These are phyloP conservation scores for Calophaca sinica DNA, from an alignment of 306 rosid species.

Conservation along the genomic window DNA sequence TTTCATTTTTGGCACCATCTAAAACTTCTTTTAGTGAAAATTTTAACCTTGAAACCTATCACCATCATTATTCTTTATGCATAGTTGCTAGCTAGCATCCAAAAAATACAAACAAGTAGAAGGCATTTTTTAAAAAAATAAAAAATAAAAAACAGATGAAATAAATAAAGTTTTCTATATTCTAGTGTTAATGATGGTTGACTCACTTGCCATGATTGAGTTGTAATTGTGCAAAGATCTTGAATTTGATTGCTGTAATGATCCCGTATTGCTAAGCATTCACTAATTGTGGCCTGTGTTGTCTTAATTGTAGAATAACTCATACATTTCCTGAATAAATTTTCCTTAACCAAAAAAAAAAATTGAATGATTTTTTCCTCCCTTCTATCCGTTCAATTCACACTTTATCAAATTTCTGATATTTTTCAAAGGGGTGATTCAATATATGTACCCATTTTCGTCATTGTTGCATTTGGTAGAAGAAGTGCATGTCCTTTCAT, in stretches of 20 bases:
- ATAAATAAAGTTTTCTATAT: background rate
- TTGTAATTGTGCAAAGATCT: background rate
- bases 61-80: slow-evolving; percentile 15
- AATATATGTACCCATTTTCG: too few species aligned
- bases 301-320: too few species aligned
- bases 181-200: slow-evolving; percentile 5
- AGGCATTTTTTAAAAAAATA: background rate
- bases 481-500: too few species aligned
- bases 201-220: background rate
- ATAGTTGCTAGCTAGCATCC: slow-evolving; percentile 39
- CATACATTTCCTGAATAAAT: background rate
- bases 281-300: background rate
- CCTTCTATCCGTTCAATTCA: background rate
- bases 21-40: background rate
- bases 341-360: too few species aligned
- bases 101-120: background rate
- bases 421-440: too few species aligned
- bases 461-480: too few species aligned
- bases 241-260: background rate
- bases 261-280: background rate
- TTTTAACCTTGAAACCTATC: background rate
- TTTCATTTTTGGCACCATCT: slow-evolving; percentile 4
- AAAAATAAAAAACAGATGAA: background rate
- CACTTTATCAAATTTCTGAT: background rate
- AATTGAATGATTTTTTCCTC: background rate